Conservation (phyloP, 352 stramenopile genomes). For the Phytophthora capsici region DNA sequence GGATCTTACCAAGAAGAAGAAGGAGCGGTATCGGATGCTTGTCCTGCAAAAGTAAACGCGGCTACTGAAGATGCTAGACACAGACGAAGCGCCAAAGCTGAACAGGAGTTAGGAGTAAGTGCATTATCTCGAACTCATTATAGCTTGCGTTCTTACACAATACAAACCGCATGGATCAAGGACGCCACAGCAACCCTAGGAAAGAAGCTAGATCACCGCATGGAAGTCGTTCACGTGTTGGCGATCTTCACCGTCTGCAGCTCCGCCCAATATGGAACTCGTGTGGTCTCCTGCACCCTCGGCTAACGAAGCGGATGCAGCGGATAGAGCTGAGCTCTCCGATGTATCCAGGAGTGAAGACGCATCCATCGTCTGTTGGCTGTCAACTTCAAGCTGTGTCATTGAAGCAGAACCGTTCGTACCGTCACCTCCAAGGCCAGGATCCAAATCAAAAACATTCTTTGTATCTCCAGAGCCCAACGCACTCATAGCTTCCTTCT, state of each 20-base stretch:
- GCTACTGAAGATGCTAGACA: neutral
- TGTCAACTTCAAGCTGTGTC: constrained; percentile 35
- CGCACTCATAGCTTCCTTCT: constrained; percentile 34
- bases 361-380: constrained; percentile 45
- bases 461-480: constrained; percentile 26
- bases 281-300: constrained; percentile 41
- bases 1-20: constrained; percentile 69
- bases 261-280: constrained; percentile 32
- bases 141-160: neutral
- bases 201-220: constrained; percentile 41
- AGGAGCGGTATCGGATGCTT: constrained; percentile 69
- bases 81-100: neutral
- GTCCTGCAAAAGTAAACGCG: constrained; percentile 64
- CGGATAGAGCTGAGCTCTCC: constrained; percentile 44
- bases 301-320: constrained; percentile 43
- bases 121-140: constrained; percentile 7
- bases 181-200: neutral
- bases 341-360: constrained; percentile 43
- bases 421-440: constrained; percentile 1
- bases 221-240: constrained; percentile 37
- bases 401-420: constrained; percentile 22
- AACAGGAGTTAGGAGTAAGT: constrained; percentile 13
- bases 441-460: constrained; percentile 33
- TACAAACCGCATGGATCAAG: constrained; percentile 6
- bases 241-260: constrained; percentile 22